Conservation (phyloP, 1,284 basidiomycete genomes). For the Ganoderma boninense region DNA sequence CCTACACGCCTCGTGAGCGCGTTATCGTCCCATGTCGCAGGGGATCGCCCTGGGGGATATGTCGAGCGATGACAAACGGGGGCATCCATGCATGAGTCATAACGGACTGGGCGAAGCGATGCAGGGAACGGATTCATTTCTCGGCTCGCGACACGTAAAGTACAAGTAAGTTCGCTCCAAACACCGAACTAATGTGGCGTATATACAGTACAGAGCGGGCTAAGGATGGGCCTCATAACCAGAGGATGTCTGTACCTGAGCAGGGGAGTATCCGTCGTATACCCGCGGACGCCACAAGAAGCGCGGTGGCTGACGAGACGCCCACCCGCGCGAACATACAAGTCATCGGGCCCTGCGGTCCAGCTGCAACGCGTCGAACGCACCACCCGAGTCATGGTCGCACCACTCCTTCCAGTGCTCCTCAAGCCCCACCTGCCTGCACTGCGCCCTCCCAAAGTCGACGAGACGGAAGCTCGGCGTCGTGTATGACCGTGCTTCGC, state of each 20-base stretch:
- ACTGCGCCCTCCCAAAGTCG: constrained; percentile 50
- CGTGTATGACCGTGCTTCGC: constrained; percentile 28
- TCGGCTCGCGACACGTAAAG: constrained; percentile 3
- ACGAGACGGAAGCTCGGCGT: constrained; percentile 54
- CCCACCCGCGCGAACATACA: not conserved
- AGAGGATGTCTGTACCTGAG: not conserved
- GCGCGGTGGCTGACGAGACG: not conserved
- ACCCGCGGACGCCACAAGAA: not conserved
- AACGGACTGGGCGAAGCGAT: not conserved
- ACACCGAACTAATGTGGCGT: not conserved
- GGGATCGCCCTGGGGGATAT: not conserved
- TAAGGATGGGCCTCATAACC: not conserved
- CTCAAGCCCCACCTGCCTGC: constrained; percentile 2
- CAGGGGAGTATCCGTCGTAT: not conserved
- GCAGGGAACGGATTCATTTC: not conserved
- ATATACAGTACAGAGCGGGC: not conserved
- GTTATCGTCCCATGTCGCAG: constrained; percentile 1
- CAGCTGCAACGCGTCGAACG: constrained; percentile 8
- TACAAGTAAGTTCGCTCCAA: not conserved
- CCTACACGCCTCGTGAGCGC: not conserved
- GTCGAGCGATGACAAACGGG: not conserved
- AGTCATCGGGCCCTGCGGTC: not conserved
- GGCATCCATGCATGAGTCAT: constrained; percentile 3
- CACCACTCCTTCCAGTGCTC: constrained; percentile 8
- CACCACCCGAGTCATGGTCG: constrained; percentile 8